phyloP scores from a whole-genome alignment of 345 rosid species.

The Rhodamnia rubescens region DNA sequence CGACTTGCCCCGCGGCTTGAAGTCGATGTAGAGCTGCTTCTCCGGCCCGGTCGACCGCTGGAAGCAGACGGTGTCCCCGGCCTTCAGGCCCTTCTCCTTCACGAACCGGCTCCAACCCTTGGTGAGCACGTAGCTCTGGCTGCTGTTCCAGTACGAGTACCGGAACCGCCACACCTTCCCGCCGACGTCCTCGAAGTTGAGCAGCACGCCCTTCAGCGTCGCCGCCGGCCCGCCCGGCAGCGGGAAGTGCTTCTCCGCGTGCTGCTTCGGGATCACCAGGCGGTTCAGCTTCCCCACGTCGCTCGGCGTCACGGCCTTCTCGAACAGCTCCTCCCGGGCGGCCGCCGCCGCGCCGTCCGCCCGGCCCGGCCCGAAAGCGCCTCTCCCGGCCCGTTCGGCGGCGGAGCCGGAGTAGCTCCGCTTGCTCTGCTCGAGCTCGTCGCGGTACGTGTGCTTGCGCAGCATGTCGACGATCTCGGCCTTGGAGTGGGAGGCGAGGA shows the following conservation, averaged over 20 bases:
- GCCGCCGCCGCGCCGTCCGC: constrained; percentile 11
- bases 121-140: constrained; percentile 93
- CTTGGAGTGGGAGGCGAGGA: constrained; percentile 36
- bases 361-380: background rate
- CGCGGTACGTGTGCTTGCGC: constrained; percentile 41
- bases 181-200: constrained; percentile 60
- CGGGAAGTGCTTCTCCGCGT: constrained; percentile 78
- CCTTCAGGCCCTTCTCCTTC: constrained; percentile 66
- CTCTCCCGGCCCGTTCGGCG: background rate
- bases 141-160: constrained; percentile 95
- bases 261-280: constrained; percentile 85
- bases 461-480: constrained; percentile 56
- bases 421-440: constrained; percentile 40
- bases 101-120: constrained; percentile 99
- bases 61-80: constrained; percentile 82
- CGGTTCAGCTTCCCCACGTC: constrained; percentile 96
- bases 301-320: constrained; percentile 83
- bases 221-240: constrained; percentile 7
- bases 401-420: background rate
- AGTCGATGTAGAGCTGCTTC: constrained; percentile 66
- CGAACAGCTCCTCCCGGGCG: constrained; percentile 63
- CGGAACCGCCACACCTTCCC: constrained; percentile 93
- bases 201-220: constrained; percentile 38
- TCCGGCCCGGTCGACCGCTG: constrained; percentile 70
- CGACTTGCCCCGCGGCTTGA: constrained; percentile 27